These are phyloP conservation scores for Flueggea neowawraea DNA, from an alignment of 441 rosid genomes.

Conservation along the genomic window DNA sequence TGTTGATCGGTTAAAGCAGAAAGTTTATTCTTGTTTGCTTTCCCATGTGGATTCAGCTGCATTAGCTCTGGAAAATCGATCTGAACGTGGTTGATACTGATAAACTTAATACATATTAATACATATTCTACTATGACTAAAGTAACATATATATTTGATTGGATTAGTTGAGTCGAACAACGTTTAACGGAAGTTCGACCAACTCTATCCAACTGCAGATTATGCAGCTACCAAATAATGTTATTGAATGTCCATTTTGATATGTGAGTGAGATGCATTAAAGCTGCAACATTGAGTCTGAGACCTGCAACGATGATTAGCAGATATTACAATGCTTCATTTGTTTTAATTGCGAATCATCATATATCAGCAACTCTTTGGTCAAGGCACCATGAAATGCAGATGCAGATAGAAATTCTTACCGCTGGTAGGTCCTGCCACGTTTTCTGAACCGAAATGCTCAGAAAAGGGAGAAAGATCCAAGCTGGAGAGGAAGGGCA, in stretches of 20 bases:
- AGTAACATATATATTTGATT: constrained; percentile 17
- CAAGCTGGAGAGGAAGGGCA: constrained; percentile 46
- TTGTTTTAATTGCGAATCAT: neutral
- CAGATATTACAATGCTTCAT: too few species aligned
- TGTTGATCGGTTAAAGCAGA: constrained; percentile 66
- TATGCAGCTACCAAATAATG: constrained; percentile 4
- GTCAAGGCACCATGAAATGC: neutral
- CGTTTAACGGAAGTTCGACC: constrained; percentile 4
- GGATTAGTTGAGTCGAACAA: constrained; percentile 10
- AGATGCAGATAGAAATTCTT: constrained; percentile 5
- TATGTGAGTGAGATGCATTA: neutral
- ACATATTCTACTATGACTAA: constrained; percentile 13
- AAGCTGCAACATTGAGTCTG: neutral
- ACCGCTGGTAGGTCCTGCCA: constrained; percentile 2
- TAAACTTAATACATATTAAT: constrained; percentile 1
- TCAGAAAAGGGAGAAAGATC: constrained; percentile 21
- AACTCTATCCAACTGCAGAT: constrained; percentile 9
- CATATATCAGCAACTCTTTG: neutral
- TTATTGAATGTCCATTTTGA: constrained; percentile 4
- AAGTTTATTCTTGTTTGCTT: constrained; percentile 75
- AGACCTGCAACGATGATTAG: too few species aligned
- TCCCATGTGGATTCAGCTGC: constrained; percentile 81
- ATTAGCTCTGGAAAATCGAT: constrained; percentile 55
- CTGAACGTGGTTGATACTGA: constrained; percentile 37
- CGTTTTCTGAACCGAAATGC: neutral